Conservation (phyloP, 2,329 filamentous ascomycete genomes). For the Chaetomium sp. region DNA sequence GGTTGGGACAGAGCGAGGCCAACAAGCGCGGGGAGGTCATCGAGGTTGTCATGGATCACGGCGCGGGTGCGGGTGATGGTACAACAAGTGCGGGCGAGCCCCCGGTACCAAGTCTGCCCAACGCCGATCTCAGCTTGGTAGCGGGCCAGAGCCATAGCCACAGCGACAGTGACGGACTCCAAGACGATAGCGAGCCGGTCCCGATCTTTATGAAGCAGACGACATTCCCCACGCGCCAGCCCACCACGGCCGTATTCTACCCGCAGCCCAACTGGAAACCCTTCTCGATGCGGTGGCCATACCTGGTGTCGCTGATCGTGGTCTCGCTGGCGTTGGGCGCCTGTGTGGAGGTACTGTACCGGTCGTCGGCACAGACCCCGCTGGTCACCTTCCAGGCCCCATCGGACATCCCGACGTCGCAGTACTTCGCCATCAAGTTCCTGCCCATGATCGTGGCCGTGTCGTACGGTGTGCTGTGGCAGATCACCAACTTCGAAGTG, state of each 20-base stretch:
- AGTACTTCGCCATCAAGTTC: constrained; percentile 60
- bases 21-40: constrained; percentile 55
- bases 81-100: too few relatives aligned
- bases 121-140: constrained; percentile 46
- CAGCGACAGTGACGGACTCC: too few relatives aligned
- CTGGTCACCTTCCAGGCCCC: constrained; percentile 46
- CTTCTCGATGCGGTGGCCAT: constrained; percentile 57
- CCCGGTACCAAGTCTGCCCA: constrained; percentile 23
- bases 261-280: constrained; percentile 62
- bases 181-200: constrained; percentile 20
- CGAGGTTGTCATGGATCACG: constrained; percentile 48
- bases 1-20: constrained; percentile 51
- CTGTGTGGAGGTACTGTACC: constrained; percentile 50
- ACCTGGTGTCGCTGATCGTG: constrained; percentile 47
- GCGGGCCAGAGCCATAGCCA: constrained; percentile 34
- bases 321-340: constrained; percentile 48
- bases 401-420: constrained; percentile 40
- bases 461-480: constrained; percentile 58
- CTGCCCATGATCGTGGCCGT: constrained; percentile 56
- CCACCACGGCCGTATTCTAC: constrained; percentile 48
- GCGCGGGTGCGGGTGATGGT: background rate
- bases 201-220: constrained; percentile 29
- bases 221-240: constrained; percentile 32
- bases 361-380: constrained; percentile 38
- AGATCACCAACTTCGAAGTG: constrained; percentile 60